Percentiles rank a stretch among this genome's conserved stretches.
Conservation (phyloP, 768 basidiomycete genomes). For the Rhizopogon vesiculosus region DNA sequence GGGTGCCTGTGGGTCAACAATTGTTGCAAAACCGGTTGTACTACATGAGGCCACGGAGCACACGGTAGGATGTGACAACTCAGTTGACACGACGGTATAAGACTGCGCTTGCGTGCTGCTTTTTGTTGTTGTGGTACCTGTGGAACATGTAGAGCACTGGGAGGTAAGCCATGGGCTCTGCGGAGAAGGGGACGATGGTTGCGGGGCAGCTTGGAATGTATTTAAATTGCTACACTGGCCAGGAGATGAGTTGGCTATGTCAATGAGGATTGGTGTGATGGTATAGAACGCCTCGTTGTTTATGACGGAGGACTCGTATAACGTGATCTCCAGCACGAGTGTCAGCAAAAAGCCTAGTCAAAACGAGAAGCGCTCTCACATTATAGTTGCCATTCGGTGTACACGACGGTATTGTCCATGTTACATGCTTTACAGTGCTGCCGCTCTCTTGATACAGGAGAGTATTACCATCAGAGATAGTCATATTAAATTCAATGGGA, state of each 20-base stretch:
- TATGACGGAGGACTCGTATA: conserved; percentile 34
- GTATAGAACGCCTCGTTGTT: conserved; percentile 29
- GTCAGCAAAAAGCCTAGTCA: not conserved
- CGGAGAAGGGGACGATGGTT: conserved; percentile 28
- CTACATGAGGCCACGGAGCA: too few species aligned
- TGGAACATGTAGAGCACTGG: not conserved
- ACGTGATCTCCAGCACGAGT: conserved; percentile 32
- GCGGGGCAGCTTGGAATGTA: conserved; percentile 15
- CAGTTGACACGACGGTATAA: not conserved
- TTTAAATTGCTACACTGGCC: conserved; percentile 25
- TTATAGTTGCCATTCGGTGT: conserved; percentile 9
- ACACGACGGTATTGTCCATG: too few species aligned
- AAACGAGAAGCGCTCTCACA: not conserved
- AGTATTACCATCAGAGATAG: conserved; percentile 22
- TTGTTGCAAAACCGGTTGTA: too few species aligned
- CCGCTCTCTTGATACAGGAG: conserved; percentile 36
- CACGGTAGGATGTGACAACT: too few species aligned
- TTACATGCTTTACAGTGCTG: conserved; percentile 5
- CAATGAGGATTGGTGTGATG: conserved; percentile 31
- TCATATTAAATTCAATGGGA: conserved; percentile 7
- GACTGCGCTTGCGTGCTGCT: not conserved
- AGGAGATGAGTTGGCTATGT: too few species aligned
- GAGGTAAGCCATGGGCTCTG: conserved; percentile 20
- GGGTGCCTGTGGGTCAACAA: too few species aligned
- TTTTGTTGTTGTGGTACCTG: not conserved